Percentiles rank a stretch among this genome's conserved stretches.
phyloP scores from a whole-genome alignment of 768 basidiomycete species.

The Boletus patriciae region DNA sequence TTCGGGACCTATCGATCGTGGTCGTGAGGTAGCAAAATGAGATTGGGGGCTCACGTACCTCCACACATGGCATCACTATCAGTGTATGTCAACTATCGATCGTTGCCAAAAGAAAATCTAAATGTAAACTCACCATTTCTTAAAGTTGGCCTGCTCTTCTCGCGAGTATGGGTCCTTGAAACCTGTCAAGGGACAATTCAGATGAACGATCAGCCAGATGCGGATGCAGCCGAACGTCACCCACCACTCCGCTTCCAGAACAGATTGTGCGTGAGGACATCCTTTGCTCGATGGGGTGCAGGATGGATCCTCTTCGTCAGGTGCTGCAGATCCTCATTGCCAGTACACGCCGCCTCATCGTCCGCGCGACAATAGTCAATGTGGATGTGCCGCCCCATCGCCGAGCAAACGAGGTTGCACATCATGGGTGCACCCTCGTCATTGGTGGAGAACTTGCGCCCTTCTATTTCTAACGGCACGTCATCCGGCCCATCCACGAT shows the following conservation, averaged over 20 bases:
- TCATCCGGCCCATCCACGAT: slow-evolving; percentile 53
- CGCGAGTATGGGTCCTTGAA: slow-evolving; percentile 65
- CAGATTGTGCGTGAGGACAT: slow-evolving; percentile 52
- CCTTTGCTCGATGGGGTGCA: slow-evolving; percentile 48
- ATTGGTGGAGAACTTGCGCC: slow-evolving; percentile 51
- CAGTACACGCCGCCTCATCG: slow-evolving; percentile 36
- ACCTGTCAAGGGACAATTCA: slow-evolving; percentile 31
- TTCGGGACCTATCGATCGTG: slow-evolving; percentile 44
- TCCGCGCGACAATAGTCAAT: slow-evolving; percentile 54
- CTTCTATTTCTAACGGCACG: slow-evolving; percentile 50
- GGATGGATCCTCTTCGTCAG: slow-evolving; percentile 45
- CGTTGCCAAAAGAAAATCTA: background rate
- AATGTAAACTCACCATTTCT: slow-evolving; percentile 45
- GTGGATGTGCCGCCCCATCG: slow-evolving; percentile 58
- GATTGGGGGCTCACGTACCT: slow-evolving; percentile 32
- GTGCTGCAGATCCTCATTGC: slow-evolving; percentile 47
- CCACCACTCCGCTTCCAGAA: slow-evolving; percentile 61
- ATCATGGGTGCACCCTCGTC: slow-evolving; percentile 65
- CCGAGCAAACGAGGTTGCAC: slow-evolving; percentile 55
- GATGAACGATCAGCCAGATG: background rate
- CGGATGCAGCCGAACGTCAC: background rate
- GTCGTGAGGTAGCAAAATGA: background rate
- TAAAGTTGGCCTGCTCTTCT: slow-evolving; percentile 55
- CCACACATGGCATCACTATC: slow-evolving; percentile 51
- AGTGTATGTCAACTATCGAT: background rate